Conservation (phyloP, 1,139 yeast genomes). For the Pichia terricola region DNA sequence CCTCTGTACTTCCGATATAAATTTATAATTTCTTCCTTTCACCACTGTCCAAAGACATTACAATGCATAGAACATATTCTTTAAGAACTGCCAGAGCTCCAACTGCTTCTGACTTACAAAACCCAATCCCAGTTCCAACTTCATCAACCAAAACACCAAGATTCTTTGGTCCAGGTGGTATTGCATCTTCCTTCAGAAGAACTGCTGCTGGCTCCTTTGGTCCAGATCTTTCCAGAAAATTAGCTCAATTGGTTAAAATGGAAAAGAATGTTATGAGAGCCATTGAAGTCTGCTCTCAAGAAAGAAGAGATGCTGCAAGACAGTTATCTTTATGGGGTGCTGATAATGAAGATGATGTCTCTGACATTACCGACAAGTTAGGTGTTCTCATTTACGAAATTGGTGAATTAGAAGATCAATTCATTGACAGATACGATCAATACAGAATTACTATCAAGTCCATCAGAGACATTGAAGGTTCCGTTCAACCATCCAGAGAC, state of each 20-base stretch:
- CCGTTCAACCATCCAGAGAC: conserved; percentile 81
- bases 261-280: conserved; percentile 78
- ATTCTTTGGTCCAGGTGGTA: conserved; percentile 66
- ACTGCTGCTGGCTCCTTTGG: conserved; percentile 67
- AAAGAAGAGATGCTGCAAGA: conserved; percentile 75
- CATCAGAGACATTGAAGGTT: conserved; percentile 75
- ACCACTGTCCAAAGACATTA: not conserved
- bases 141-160: conserved; percentile 47
- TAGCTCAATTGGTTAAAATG: conserved; percentile 69
- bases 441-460: conserved; percentile 75
- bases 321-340: conserved; percentile 83
- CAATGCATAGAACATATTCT: conserved; percentile 78
- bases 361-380: conserved; percentile 77
- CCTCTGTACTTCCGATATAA: too few relatives aligned
- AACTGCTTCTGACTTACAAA: conserved; percentile 70
- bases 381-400: conserved; percentile 76
- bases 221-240: conserved; percentile 69
- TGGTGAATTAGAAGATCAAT: conserved; percentile 83
- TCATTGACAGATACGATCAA: conserved; percentile 78
- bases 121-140: conserved; percentile 69
- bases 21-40: too few relatives aligned
- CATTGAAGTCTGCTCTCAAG: conserved; percentile 67
- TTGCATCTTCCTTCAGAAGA: conserved; percentile 59
- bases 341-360: conserved; percentile 73
- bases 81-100: conserved; percentile 74